Evolutionary conservation across 140 eudicot genomes (phyloP), one percentile per base, ranked within the genome.

Genomic region (Artemisia princeps): DNA sequence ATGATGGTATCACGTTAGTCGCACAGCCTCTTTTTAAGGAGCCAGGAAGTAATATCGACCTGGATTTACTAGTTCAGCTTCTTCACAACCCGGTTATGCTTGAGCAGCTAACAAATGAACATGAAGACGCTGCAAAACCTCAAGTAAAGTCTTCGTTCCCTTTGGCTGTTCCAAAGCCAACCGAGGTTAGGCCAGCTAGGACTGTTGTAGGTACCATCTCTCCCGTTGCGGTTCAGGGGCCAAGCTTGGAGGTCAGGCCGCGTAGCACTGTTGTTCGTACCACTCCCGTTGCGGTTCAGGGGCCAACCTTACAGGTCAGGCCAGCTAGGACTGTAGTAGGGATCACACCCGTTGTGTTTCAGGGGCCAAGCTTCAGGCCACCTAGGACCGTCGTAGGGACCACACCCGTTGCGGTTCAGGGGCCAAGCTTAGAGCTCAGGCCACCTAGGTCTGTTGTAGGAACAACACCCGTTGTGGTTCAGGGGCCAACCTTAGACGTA

Each of bases 61-160:
- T 61, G 15, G 68, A 59, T 60, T 26, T 70, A 67, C 75, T 70
- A 15, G 26, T 48, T 16, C 51, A 60, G 44, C 75, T 70, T 70
- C 75, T 70, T 70, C 57, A 33, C 7, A 70, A 70, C 75, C 68
- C 75, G 0, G 60, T 61, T 19, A 70, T 60, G 75, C 68, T 60
- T 11, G 68, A 70, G 58, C 51, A 60, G 8, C 17, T 54, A 7
- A 54, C 0, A n/a, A 54, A 54, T 1, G 23, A 44, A 20, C 4
- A 37, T 63, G 1, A 56, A 57, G 37, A 42, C 23, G 12, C 2
- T 12, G 24, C 76, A 9, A 68, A 52, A 33, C 69, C 69, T 62
- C 57, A 62, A 20, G 51, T 53, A 42, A 9, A 6, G 11, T 12
- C 45, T 6, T 52, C 55, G 17, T 52, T 60, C 58, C 68, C 42